These are phyloP conservation scores for Pleodorina starrii DNA, from an alignment of 139 green algal genomes.

Conservation along the genomic window DNA sequence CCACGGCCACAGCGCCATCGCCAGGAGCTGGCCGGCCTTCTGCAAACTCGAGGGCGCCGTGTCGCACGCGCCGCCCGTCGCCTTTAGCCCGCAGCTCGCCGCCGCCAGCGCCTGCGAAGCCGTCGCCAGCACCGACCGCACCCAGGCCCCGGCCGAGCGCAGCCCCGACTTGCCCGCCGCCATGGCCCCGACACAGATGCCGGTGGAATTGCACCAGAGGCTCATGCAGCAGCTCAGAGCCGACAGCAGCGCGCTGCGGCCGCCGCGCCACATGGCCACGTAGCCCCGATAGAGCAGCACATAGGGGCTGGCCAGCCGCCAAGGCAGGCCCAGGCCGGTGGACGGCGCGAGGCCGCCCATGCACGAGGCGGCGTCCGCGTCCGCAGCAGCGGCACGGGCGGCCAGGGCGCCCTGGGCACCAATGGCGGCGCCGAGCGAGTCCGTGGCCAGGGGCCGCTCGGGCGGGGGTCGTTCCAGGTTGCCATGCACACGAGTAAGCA, in stretches of 20 bases:
- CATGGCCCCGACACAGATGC: not conserved
- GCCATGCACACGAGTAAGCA: conserved; percentile 26
- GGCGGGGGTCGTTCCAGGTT: conserved; percentile 38
- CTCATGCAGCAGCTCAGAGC: not conserved
- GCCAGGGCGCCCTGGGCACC: not conserved
- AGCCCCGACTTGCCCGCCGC: not conserved
- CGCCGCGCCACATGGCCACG: not conserved
- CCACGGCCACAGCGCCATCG: conserved; percentile 18
- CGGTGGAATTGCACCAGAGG: conserved; percentile 19
- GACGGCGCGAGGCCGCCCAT: not conserved
- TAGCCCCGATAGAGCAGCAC: conserved; percentile 36
- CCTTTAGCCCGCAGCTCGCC: not conserved
- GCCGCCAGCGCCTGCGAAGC: not conserved
- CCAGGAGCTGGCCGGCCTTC: not conserved
- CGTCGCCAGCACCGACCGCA: not conserved
- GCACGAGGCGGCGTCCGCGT: conserved; percentile 30
- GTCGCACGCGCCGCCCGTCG: not conserved
- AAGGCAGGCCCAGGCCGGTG: not conserved
- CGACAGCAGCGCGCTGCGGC: not conserved
- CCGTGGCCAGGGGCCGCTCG: not conserved
- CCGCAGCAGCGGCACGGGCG: not conserved
- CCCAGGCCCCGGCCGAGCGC: not conserved
- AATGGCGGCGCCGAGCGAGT: conserved; percentile 29
- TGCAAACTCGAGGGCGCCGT: not conserved
- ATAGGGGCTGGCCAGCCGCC: not conserved